A percentile compares a stretch with the other conserved stretches of the same genome.
These are phyloP conservation scores for Chaetomium strumarium DNA, from an alignment of 2,329 filamentous ascomycete species.

Conservation along the genomic window DNA sequence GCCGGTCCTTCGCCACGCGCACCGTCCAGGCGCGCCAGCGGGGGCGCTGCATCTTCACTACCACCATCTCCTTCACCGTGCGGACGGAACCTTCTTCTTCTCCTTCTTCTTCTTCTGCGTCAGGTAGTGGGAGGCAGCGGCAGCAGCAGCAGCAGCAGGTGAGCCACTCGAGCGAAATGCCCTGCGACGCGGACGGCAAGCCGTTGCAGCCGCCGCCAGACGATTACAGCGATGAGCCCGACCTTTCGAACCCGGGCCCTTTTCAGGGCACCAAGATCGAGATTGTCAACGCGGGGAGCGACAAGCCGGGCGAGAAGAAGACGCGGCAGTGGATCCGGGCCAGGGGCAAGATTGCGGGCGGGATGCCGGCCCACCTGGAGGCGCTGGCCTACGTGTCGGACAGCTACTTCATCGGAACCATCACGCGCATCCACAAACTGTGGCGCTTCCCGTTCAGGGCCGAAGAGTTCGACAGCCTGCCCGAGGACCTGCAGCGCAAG, in stretches of 20 bases:
- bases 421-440: constrained; percentile 72
- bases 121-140: background rate
- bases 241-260: constrained; percentile 45
- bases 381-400: constrained; percentile 93
- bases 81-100: constrained; percentile 49
- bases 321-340: constrained; percentile 70
- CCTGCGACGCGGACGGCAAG: constrained; percentile 28
- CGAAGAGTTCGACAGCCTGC: constrained; percentile 44
- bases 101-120: constrained; percentile 39
- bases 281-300: constrained; percentile 37
- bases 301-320: constrained; percentile 57
- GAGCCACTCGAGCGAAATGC: constrained; percentile 59
- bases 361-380: constrained; percentile 73
- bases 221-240: constrained; percentile 40
- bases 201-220: constrained; percentile 23
- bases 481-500: constrained; percentile 31
- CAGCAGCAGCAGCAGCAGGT: constrained; percentile 33
- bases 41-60: constrained; percentile 89
- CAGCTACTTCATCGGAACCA: constrained; percentile 87
- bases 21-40: constrained; percentile 93
- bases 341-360: constrained; percentile 70
- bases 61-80: constrained; percentile 77
- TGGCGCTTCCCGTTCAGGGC: constrained; percentile 60
- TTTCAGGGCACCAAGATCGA: constrained; percentile 43
- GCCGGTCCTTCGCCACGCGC: constrained; percentile 80